Percentiles rank a stretch among this genome's conserved stretches.
These are phyloP conservation scores for Peterozyma toletana DNA, from an alignment of 805 yeast species.

Conservation along the genomic window DNA sequence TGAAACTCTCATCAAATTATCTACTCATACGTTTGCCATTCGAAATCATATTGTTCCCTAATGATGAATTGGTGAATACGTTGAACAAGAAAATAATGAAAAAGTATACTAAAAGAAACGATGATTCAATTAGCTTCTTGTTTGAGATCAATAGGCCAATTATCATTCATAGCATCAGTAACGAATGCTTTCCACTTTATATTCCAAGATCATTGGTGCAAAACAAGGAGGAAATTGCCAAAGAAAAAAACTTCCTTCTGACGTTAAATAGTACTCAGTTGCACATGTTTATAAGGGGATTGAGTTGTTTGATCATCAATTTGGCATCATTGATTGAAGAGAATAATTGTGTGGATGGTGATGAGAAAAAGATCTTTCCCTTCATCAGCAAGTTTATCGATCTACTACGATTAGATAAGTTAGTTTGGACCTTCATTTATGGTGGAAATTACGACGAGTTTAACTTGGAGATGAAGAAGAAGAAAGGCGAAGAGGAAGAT, in stretches of 20 bases:
- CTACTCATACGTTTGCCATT: conserved; percentile 15
- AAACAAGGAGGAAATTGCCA: not conserved
- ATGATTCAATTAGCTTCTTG: not conserved
- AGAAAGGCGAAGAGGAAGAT: no score
- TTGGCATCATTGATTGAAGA: not conserved
- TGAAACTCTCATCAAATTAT: conserved; percentile 11
- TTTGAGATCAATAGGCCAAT: conserved; percentile 4
- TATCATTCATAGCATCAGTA: conserved; percentile 3
- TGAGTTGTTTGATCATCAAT: not conserved
- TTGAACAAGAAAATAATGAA: conserved; percentile 2
- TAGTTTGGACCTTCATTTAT: not conserved
- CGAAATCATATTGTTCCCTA: conserved; percentile 7
- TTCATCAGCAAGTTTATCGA: not conserved
- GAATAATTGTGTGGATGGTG: not conserved
- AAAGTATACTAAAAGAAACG: not conserved
- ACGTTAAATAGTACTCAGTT: not conserved
- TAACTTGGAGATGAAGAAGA: not conserved
- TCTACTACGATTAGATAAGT: not conserved
- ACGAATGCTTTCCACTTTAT: conserved; percentile 8
- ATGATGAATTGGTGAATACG: not conserved
- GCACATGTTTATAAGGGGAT: not conserved
- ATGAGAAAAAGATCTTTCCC: not conserved
- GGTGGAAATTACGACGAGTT: not conserved
- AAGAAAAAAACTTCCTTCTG: not conserved
- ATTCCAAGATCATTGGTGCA: not conserved